phyloP scores from a whole-genome alignment of 805 yeast genomes.

The Groenewaldozyma salmanticensis region DNA sequence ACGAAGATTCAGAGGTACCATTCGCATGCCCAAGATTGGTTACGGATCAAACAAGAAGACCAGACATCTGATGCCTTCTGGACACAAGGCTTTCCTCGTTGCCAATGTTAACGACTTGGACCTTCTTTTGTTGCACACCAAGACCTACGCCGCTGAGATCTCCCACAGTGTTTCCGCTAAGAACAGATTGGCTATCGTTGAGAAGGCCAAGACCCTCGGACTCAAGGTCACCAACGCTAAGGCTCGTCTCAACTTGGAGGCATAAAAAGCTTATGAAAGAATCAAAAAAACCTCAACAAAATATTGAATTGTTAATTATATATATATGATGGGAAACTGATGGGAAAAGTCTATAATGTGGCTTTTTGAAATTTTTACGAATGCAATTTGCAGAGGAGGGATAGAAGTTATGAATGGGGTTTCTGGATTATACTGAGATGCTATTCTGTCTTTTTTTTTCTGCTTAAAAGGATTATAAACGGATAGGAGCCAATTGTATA shows the following conservation, averaged over 20 bases:
- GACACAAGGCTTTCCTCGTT: conserved; percentile 95
- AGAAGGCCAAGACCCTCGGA: conserved; percentile 97
- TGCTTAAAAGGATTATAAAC: too few species aligned
- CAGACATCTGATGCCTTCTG: conserved; percentile 90
- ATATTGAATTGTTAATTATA: not conserved
- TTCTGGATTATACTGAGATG: too few species aligned
- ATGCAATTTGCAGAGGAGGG: too few species aligned
- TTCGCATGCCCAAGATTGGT: conserved; percentile 99
- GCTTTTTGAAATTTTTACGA: too few species aligned
- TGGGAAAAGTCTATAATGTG: not conserved
- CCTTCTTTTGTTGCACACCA: conserved; percentile 91
- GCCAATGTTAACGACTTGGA: conserved; percentile 91
- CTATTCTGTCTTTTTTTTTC: too few species aligned
- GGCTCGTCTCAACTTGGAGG: conserved; percentile 97
- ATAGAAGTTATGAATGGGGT: too few species aligned
- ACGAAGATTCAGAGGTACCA: conserved; percentile 98
- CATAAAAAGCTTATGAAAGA: conserved; percentile 48
- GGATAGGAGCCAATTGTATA: too few species aligned
- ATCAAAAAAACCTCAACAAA: not conserved
- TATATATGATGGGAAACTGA: not conserved
- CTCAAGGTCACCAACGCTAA: conserved; percentile 98
- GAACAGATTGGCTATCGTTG: conserved; percentile 94
- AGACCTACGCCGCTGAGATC: conserved; percentile 99
- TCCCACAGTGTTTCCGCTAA: conserved; percentile 97
- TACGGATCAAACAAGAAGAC: conserved; percentile 99